These are phyloP conservation scores for Oxyria digyna DNA, from an alignment of 148 eudicot genomes.

Conservation along the genomic window DNA sequence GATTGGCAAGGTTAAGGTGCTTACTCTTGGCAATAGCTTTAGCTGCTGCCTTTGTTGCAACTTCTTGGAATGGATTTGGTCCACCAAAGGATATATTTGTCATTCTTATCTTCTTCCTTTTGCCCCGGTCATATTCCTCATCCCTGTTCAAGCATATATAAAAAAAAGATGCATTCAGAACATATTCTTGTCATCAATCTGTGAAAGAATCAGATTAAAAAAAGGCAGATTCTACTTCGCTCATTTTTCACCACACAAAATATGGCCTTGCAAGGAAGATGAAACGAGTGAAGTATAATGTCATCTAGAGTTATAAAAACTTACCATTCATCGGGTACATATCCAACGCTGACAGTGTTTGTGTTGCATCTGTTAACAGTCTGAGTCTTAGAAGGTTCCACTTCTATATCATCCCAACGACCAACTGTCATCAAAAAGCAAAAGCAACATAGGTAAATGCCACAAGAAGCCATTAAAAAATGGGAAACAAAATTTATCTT, in stretches of 20 bases:
- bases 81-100: constrained; percentile 32
- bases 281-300: background rate
- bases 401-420: constrained; percentile 52
- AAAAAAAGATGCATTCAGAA: background rate
- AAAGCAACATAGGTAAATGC: background rate
- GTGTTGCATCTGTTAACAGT: constrained; percentile 13
- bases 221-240: background rate
- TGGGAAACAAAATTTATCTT: too few species aligned
- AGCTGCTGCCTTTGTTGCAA: constrained; percentile 35
- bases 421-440: constrained; percentile 32
- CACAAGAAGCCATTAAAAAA: background rate
- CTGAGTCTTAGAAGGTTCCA: constrained; percentile 17
- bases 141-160: constrained; percentile 46
- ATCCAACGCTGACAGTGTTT: constrained; percentile 41
- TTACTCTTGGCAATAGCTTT: background rate
- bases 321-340: constrained; percentile 83
- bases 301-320: constrained; percentile 13
- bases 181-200: background rate
- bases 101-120: constrained; percentile 59
- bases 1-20: background rate
- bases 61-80: constrained; percentile 71
- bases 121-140: constrained; percentile 82
- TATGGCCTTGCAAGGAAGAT: background rate
- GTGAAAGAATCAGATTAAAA: background rate
- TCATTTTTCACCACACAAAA: background rate